phyloP scores from a whole-genome alignment of 495 filamentous ascomycete species.

The Aspergillus bertholletiae region DNA sequence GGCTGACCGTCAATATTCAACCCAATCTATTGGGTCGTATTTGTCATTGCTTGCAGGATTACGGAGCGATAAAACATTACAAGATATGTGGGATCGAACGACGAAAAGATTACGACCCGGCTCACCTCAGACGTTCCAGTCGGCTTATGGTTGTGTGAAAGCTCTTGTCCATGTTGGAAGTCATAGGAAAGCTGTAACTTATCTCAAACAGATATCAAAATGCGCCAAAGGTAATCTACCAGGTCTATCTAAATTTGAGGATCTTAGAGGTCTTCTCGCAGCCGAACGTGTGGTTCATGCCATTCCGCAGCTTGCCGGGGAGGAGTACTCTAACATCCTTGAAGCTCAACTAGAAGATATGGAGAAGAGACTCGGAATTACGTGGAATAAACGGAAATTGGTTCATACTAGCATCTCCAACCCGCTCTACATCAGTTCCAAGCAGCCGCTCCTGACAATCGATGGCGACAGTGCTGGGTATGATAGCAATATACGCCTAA shows the following conservation, averaged over 20 bases:
- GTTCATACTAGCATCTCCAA: constrained; percentile 18
- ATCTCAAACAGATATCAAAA: constrained; percentile 26
- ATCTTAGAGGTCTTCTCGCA: constrained; percentile 16
- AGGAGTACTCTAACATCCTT: constrained; percentile 22
- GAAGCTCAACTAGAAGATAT: constrained; percentile 21
- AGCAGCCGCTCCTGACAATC: constrained; percentile 24
- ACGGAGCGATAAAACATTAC: constrained; percentile 8
- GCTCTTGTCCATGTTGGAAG: constrained; percentile 15
- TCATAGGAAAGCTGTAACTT: constrained; percentile 17
- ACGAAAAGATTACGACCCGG: constrained; percentile 5
- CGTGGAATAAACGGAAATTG: constrained; percentile 16
- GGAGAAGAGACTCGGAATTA: constrained; percentile 29
- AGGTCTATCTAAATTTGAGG: constrained; percentile 15
- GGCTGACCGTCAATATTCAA: neutral
- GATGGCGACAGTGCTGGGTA: constrained; percentile 27
- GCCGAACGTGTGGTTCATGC: constrained; percentile 13
- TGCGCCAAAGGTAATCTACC: constrained; percentile 21
- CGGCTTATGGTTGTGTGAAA: constrained; percentile 24
- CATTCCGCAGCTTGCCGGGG: constrained; percentile 20
- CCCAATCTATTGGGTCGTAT: constrained; percentile 8
- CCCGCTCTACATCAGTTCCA: constrained; percentile 12
- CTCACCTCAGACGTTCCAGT: constrained; percentile 1
- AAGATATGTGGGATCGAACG: constrained; percentile 20
- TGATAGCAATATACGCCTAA: constrained; percentile 23
- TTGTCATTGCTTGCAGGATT: constrained; percentile 24